A percentile compares a stretch with the other conserved stretches of the same genome.
These are phyloP conservation scores for Aureobasidium zeae DNA, from an alignment of 2,329 filamentous ascomycete genomes.

Conservation along the genomic window DNA sequence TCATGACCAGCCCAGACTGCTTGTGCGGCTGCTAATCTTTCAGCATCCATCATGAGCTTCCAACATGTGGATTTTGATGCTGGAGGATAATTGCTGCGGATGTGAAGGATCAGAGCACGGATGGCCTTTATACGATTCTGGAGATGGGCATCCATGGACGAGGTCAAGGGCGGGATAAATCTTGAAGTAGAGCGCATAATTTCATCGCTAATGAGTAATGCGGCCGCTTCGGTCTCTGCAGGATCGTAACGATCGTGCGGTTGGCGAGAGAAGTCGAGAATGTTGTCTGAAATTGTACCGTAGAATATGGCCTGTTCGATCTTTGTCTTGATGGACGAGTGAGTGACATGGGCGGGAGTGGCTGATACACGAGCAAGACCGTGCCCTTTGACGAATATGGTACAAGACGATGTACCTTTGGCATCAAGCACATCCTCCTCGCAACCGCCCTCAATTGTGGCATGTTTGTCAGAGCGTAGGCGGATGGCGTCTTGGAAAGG, in stretches of 20 bases:
- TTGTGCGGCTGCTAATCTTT: conserved; percentile 74
- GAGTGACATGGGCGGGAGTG: conserved; percentile 50
- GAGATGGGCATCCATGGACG: conserved; percentile 74
- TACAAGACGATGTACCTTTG: conserved; percentile 29
- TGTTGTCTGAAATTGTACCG: conserved; percentile 69
- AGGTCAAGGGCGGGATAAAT: conserved; percentile 59
- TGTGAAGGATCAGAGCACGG: conserved; percentile 61
- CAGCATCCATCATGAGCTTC: conserved; percentile 78
- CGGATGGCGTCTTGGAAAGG: conserved; percentile 82
- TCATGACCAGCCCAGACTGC: conserved; percentile 77
- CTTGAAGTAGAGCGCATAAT: conserved; percentile 69
- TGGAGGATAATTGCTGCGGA: conserved; percentile 54
- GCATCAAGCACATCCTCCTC: conserved; percentile 38
- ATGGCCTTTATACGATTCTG: conserved; percentile 63
- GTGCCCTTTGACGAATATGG: conserved; percentile 49
- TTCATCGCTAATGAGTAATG: conserved; percentile 67
- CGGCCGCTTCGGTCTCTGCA: conserved; percentile 66
- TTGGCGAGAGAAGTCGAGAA: conserved; percentile 67
- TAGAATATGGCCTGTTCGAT: conserved; percentile 94
- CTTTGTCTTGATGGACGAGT: conserved; percentile 74
- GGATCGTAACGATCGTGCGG: conserved; percentile 50
- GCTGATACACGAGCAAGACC: conserved; percentile 49
- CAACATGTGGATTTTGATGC: conserved; percentile 63
- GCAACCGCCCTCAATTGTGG: conserved; percentile 42
- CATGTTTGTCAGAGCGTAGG: conserved; percentile 49